Conservation (phyloP, 2,329 filamentous ascomycete genomes). For the Paraphaeosphaeria minitans region DNA sequence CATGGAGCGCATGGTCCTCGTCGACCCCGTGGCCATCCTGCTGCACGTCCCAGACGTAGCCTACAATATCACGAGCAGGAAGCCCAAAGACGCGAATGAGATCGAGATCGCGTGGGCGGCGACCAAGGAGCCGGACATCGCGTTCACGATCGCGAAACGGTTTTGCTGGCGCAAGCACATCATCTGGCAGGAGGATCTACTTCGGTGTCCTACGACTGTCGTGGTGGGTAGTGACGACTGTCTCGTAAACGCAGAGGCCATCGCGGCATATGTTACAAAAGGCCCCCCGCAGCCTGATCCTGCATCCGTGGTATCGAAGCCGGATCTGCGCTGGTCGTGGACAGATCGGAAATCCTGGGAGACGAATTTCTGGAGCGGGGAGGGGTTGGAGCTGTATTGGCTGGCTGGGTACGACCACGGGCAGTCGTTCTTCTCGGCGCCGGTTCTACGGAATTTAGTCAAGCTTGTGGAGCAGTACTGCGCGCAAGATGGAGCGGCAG, state of each 20-base stretch:
- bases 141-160: constrained; percentile 64
- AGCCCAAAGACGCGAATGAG: constrained; percentile 58
- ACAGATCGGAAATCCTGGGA: constrained; percentile 15
- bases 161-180: constrained; percentile 74
- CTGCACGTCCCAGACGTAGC: constrained; percentile 70
- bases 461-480: constrained; percentile 13
- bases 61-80: constrained; percentile 61
- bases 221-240: constrained; percentile 63
- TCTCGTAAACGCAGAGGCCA: constrained; percentile 63
- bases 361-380: constrained; percentile 38
- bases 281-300: background rate
- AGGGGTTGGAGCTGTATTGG: constrained; percentile 62
- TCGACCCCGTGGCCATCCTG: constrained; percentile 67
- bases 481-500: background rate
- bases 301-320: background rate
- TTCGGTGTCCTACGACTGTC: constrained; percentile 56
- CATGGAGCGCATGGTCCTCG: constrained; percentile 55
- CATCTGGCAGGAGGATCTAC: constrained; percentile 67
- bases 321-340: constrained; percentile 12
- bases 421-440: constrained; percentile 46
- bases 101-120: constrained; percentile 71
- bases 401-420: constrained; percentile 65
- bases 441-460: constrained; percentile 8
- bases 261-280: constrained; percentile 59
- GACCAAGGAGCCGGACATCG: constrained; percentile 66